These are phyloP conservation scores for Agapanthus africanus DNA, from an alignment of 106 monocot genomes.

Conservation along the genomic window DNA sequence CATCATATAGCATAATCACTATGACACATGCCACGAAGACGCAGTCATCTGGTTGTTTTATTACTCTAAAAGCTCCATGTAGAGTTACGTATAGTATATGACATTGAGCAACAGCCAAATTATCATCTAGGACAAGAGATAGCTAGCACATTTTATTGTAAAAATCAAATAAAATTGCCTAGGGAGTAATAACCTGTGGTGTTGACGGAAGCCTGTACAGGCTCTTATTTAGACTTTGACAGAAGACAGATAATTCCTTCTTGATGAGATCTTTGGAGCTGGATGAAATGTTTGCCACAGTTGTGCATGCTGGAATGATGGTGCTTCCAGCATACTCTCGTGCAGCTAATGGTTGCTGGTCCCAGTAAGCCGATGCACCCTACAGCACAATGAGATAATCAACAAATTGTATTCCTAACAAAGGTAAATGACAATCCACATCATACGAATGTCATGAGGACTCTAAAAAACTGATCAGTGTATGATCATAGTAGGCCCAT, in stretches of 20 bases:
- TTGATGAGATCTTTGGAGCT: conserved; percentile 76
- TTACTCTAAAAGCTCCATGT: background rate
- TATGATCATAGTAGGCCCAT: background rate
- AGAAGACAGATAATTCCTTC: conserved; percentile 71
- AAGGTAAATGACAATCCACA: background rate
- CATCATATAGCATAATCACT: conserved; percentile 3
- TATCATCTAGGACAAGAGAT: conserved; percentile 1
- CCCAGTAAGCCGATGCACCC: conserved; percentile 86
- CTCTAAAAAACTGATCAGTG: background rate
- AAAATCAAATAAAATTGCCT: background rate
- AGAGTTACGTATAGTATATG: background rate
- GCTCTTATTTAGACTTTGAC: conserved; percentile 63
- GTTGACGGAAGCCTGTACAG: conserved; percentile 79
- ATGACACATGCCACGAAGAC: background rate
- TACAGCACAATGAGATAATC: conserved; percentile 16
- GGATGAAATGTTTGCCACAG: conserved; percentile 49
- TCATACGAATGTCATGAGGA: background rate
- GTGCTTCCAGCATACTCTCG: conserved; percentile 69
- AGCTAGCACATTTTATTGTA: background rate
- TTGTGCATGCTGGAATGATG: conserved; percentile 78
- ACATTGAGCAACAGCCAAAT: background rate
- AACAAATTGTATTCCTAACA: background rate
- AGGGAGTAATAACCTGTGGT: conserved; percentile 51
- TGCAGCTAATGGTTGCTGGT: conserved; percentile 76
- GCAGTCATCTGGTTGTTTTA: background rate